Percentiles rank a stretch among this genome's conserved stretches.
Conservation (phyloP, 352 stramenopile genomes). For the Hyaloperonospora arabidopsidis region DNA sequence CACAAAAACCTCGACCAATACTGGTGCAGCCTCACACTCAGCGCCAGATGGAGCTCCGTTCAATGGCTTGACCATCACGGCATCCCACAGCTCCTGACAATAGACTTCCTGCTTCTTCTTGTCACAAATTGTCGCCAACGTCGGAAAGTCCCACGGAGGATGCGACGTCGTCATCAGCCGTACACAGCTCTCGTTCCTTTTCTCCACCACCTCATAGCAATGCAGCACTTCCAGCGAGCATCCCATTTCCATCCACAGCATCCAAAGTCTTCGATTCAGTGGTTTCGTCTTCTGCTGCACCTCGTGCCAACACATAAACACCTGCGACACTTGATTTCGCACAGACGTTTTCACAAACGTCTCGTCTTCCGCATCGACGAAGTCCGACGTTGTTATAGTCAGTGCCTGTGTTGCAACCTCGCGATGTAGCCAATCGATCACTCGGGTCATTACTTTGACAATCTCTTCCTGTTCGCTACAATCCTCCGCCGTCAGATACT, state of each 20-base stretch:
- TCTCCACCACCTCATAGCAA: conserved; percentile 1
- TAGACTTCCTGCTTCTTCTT: conserved; percentile 22
- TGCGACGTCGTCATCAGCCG: conserved; percentile 3
- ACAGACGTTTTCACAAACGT: background rate
- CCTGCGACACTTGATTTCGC: conserved; percentile 7
- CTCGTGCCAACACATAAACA: conserved; percentile 24
- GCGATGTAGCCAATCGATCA: conserved; percentile 16
- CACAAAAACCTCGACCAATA: conserved; percentile 21
- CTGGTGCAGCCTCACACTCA: background rate
- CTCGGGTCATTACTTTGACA: conserved; percentile 6
- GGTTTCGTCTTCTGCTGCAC: conserved; percentile 9
- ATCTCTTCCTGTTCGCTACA: conserved; percentile 7
- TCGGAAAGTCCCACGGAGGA: conserved; percentile 14
- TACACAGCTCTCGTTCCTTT: background rate
- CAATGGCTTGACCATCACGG: conserved; percentile 17
- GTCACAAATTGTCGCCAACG: conserved; percentile 12
- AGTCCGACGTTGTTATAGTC: background rate
- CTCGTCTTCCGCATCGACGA: conserved; percentile 4
- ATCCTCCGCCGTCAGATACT: conserved; percentile 8
- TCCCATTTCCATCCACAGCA: conserved; percentile 29
- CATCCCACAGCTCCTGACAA: conserved; percentile 21
- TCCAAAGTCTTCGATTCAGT: conserved; percentile 19
- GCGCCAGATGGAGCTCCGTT: conserved; percentile 3
- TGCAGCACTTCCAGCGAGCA: conserved; percentile 19
- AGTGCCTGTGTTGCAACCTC: conserved; percentile 7